Conservation (phyloP, 2,329 filamentous ascomycete species). For the Penicillium sp. region DNA sequence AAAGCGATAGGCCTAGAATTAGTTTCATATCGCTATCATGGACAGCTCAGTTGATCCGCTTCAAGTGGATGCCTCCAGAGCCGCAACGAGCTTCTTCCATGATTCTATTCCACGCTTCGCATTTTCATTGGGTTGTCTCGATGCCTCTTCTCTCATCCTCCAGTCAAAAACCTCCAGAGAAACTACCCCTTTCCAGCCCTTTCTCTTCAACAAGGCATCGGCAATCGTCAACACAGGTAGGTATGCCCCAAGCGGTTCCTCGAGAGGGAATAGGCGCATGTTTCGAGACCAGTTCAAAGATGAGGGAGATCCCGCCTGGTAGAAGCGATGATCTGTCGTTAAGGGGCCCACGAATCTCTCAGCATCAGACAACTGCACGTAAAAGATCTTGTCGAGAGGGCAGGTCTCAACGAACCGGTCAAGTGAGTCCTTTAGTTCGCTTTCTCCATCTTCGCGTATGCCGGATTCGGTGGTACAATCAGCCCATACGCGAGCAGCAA, state of each 20-base stretch:
- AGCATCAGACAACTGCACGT: constrained; percentile 30
- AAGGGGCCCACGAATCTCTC: constrained; percentile 22
- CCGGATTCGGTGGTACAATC: constrained; percentile 20
- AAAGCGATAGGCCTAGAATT: not conserved
- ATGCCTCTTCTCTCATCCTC: constrained; percentile 13
- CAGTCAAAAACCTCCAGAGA: constrained; percentile 25
- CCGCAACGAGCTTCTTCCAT: not conserved
- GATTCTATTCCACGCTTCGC: constrained; percentile 2
- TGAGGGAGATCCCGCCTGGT: constrained; percentile 6
- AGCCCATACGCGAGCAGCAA: constrained; percentile 26
- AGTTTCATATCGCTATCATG: not conserved
- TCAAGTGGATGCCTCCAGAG: not conserved
- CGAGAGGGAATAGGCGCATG: constrained; percentile 24
- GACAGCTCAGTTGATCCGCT: not conserved
- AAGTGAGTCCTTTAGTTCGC: constrained; percentile 11
- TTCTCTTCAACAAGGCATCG: constrained; percentile 15
- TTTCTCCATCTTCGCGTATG: not conserved
- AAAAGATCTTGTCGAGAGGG: constrained; percentile 21
- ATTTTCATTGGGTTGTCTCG: not conserved
- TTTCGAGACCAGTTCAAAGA: constrained; percentile 18
- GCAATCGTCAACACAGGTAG: constrained; percentile 16
- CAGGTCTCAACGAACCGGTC: constrained; percentile 1
- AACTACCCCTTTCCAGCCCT: constrained; percentile 21
- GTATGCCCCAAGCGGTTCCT: constrained; percentile 11
- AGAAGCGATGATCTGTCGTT: constrained; percentile 15